phyloP scores from a whole-genome alignment of 176 grass and related monocot species.

The Carex myosuroides region DNA sequence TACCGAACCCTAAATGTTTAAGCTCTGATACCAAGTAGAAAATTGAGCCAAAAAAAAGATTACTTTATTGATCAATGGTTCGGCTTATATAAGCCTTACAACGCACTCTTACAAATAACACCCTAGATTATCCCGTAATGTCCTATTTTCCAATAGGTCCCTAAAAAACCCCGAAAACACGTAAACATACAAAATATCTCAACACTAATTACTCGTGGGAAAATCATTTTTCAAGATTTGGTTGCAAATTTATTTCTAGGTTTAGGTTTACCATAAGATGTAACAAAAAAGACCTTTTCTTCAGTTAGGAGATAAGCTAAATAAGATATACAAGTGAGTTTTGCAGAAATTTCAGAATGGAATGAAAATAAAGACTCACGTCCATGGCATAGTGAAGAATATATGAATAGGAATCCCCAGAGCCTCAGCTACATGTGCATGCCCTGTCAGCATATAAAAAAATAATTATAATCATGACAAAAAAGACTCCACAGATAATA shows the following conservation, averaged over 20 bases:
- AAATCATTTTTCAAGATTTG: neutral
- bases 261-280: neutral
- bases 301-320: neutral
- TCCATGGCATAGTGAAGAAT: slow-evolving; percentile 99
- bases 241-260: neutral
- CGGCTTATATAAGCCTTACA: no score
- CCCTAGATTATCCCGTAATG: no score
- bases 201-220: neutral
- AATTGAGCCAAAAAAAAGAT: no score
- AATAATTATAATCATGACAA: slow-evolving; percentile 17
- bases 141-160: no score
- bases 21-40: no score
- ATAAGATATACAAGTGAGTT: neutral
- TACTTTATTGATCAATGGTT: no score
- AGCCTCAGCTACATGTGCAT: slow-evolving; percentile 94
- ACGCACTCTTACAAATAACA: no score
- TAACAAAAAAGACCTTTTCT: neutral
- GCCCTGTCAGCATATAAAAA: slow-evolving; percentile 43
- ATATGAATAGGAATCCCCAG: slow-evolving; percentile 88
- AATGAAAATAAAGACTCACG: slow-evolving; percentile 58
- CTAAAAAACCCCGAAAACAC: no score
- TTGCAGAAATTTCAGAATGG: neutral
- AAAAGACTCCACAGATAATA: neutral
- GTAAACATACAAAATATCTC: no score
- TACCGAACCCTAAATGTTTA: no score